A percentile compares a stretch with the other conserved stretches of the same genome.
These are phyloP conservation scores for Cryphonectria naterciae DNA, from an alignment of 2,329 filamentous ascomycete species.

Conservation along the genomic window DNA sequence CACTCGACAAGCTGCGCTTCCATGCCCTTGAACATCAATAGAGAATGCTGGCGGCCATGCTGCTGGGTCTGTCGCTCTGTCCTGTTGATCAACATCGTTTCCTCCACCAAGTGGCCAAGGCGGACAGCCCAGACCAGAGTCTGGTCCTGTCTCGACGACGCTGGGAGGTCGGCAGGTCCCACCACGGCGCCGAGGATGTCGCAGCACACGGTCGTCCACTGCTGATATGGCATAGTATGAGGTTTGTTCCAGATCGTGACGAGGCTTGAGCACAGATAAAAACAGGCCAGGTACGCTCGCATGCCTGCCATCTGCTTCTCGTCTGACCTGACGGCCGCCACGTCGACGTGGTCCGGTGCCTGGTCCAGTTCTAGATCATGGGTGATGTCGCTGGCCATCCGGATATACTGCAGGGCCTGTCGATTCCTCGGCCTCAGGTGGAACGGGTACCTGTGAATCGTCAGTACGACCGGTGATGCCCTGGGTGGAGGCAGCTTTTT, in stretches of 20 bases:
- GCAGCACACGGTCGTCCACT: slow-evolving; percentile 51
- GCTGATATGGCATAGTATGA: slow-evolving; percentile 42
- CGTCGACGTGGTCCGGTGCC: slow-evolving; percentile 37
- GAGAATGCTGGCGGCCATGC: slow-evolving; percentile 45
- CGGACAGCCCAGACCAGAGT: slow-evolving; percentile 49
- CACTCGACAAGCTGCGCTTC: slow-evolving; percentile 52
- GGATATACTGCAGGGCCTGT: slow-evolving; percentile 54
- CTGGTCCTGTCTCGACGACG: slow-evolving; percentile 44
- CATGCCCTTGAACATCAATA: slow-evolving; percentile 52
- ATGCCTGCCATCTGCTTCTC: slow-evolving; percentile 46
- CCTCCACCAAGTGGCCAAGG: slow-evolving; percentile 45
- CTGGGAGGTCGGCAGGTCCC: slow-evolving; percentile 34
- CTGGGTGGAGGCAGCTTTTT: no score
- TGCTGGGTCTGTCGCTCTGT: slow-evolving; percentile 34
- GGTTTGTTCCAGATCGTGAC: slow-evolving; percentile 44
- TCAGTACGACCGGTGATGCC: not conserved
- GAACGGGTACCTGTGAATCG: slow-evolving; percentile 53
- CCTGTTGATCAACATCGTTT: slow-evolving; percentile 36
- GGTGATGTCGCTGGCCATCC: slow-evolving; percentile 56
- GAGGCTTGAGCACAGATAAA: slow-evolving; percentile 46
- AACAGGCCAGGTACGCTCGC: slow-evolving; percentile 51
- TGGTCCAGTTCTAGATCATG: slow-evolving; percentile 55
- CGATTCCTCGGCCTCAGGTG: slow-evolving; percentile 57
- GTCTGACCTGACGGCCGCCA: slow-evolving; percentile 30
- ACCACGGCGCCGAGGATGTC: slow-evolving; percentile 42